These are phyloP conservation scores for Coniochaeta ligniaria DNA, from an alignment of 2,329 filamentous ascomycete genomes.

Conservation along the genomic window DNA sequence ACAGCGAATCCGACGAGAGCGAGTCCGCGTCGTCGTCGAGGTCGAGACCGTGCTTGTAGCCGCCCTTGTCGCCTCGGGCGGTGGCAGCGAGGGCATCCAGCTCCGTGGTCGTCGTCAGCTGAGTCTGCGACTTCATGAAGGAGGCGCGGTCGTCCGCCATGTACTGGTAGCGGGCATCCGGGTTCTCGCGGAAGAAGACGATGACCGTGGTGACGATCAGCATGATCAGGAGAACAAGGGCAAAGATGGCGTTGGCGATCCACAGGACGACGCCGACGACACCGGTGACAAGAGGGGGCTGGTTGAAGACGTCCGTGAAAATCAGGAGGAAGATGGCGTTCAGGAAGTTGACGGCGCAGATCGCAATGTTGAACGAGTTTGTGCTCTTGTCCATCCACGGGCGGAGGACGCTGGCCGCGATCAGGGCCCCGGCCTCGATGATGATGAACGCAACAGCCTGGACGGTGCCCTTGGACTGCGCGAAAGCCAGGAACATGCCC, in stretches of 20 bases:
- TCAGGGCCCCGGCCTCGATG: conserved; percentile 72
- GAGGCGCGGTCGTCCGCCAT: conserved; percentile 95
- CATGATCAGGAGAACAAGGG: conserved; percentile 74
- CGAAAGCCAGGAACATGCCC: conserved; percentile 79
- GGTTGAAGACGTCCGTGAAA: conserved; percentile 80
- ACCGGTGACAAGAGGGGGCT: conserved; percentile 76
- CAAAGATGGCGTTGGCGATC: conserved; percentile 77
- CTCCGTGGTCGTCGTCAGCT: conserved; percentile 71
- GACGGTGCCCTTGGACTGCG: conserved; percentile 60
- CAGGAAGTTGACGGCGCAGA: conserved; percentile 82
- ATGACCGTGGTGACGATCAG: conserved; percentile 64
- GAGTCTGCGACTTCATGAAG: conserved; percentile 93
- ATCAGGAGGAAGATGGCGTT: conserved; percentile 85
- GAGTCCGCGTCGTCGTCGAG: conserved; percentile 40
- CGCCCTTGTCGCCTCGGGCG: conserved; percentile 57
- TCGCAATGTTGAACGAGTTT: conserved; percentile 92
- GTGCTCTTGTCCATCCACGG: conserved; percentile 99
- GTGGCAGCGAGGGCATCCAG: conserved; percentile 85
- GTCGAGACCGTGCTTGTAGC: conserved; percentile 2
- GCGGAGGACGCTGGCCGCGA: conserved; percentile 70
- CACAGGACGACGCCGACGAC: conserved; percentile 88
- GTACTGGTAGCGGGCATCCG: conserved; percentile 88
- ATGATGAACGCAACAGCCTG: conserved; percentile 80
- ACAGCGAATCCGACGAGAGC: conserved; percentile 51
- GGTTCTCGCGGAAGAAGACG: conserved; percentile 79